Percentiles rank a stretch among this genome's conserved stretches.
Evolutionary conservation across 2,329 filamentous ascomycete genomes (phyloP).

Genomic region (Alternaria infectoria): DNA sequence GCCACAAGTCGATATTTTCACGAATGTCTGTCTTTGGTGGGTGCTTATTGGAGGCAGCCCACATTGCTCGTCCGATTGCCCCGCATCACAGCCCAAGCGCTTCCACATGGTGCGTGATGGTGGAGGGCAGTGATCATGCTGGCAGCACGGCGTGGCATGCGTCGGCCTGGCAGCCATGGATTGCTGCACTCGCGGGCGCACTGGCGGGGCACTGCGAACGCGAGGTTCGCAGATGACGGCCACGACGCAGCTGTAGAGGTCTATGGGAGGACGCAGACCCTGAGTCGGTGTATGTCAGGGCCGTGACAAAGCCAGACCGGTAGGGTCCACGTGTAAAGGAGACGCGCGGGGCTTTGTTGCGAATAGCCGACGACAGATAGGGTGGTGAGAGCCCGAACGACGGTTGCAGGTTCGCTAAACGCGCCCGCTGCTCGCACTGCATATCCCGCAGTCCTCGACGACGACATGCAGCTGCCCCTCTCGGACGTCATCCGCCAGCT

Average conservation of each 20-base stretch:
- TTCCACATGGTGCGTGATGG: constrained; percentile 1
- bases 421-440: constrained; percentile 18
- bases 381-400: constrained; percentile 3
- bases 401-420: constrained; percentile 26
- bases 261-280: neutral
- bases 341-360: constrained; percentile 15
- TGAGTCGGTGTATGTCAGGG: neutral
- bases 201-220: constrained; percentile 24
- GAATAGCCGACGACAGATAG: constrained; percentile 11
- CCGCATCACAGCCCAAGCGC: constrained; percentile 18
- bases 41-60: constrained; percentile 14
- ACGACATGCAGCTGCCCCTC: constrained; percentile 16
- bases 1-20: constrained; percentile 17
- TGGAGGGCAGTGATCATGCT: constrained; percentile 4
- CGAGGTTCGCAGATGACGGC: constrained; percentile 26
- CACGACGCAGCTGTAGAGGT: neutral
- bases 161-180: constrained; percentile 14
- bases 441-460: constrained; percentile 24
- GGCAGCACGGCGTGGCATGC: constrained; percentile 30
- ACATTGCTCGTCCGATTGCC: constrained; percentile 8
- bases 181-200: constrained; percentile 23
- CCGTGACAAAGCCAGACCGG: neutral
- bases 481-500: constrained; percentile 27
- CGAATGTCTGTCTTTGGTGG: neutral
- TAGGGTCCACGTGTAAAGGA: constrained; percentile 26